Evolutionary conservation across 192 early-diverging fungal species (phyloP).

Genomic region (Mortierella claussenii): DNA sequence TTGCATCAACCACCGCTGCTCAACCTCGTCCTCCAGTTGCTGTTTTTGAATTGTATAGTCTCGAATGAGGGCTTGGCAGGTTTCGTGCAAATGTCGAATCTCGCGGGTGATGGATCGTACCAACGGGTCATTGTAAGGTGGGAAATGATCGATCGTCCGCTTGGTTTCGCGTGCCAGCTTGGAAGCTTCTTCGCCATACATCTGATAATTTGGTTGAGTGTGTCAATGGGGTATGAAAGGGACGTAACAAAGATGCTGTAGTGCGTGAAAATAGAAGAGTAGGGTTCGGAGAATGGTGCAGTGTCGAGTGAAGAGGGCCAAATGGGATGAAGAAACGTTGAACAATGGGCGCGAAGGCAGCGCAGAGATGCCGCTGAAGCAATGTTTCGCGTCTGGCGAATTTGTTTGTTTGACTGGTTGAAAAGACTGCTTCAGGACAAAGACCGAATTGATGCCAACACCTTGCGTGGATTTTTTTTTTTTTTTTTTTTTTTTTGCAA

Average conservation of each 20-base stretch:
- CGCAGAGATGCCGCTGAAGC: not conserved
- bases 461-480: too few species aligned
- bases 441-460: too few species aligned
- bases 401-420: not conserved
- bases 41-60: constrained; percentile 26
- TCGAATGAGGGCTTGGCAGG: constrained; percentile 56
- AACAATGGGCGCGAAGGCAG: not conserved
- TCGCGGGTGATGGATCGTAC: constrained; percentile 85
- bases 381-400: not conserved
- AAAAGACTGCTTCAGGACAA: not conserved
- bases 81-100: constrained; percentile 72
- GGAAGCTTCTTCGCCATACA: constrained; percentile 83
- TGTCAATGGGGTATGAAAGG: too few species aligned
- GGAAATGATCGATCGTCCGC: constrained; percentile 73
- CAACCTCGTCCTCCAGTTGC: constrained; percentile 18
- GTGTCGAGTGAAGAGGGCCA: not conserved
- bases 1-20: constrained; percentile 21
- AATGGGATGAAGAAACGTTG: not conserved
- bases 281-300: too few species aligned
- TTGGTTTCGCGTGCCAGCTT: constrained; percentile 86
- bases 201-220: too few species aligned
- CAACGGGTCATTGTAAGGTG: constrained; percentile 83
- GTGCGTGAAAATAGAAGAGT: too few species aligned
- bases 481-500: constrained; percentile 1
- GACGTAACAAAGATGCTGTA: too few species aligned